Base-by-base conservation (phyloP, 169 alveolate genomes). In the Miamiensis avidus region DNA sequence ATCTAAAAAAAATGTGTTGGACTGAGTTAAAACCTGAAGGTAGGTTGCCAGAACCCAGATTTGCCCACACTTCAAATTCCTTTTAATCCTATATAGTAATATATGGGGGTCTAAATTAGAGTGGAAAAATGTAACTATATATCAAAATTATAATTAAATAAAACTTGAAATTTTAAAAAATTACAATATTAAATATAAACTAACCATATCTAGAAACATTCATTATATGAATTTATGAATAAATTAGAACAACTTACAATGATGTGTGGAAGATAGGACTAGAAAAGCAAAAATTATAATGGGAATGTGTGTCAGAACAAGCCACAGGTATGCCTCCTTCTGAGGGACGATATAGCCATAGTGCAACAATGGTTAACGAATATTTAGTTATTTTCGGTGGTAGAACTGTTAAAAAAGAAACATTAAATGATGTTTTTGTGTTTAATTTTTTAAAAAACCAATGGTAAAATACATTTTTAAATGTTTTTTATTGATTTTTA, bases 1-100 rank as follows among this genome's bases (percentile, higher is more conserved):
- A 89, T 82, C 74, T 89, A 30, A 78, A 89, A 28, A 89, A 76
- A 28, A 83, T 89, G 84, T 65, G 73, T 69, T 89, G 93, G 93
- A 89, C 78, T 0, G 85, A 88, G 75, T 33, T 79, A n/a, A 49
- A 72, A 79, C 77, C 76, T 33, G 65, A 32, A 64, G 83, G 82
- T 65, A 34, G 30, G 0, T 69, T n/a, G 31, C 89, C 89, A 0
- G 89, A 76, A 25, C 84, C 88, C 25, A 78, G 93, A 73, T 83
- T 74, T 34, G 89, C 88, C 0, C 93, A 89, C 65, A 74, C 89
- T 1, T 89, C 90, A n/a, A 85, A 75, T 72, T 27, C 75, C 16
- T 75, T 74, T 34, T 82, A 89, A 69, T 82, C 82, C 34, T 75
- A 86, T 69, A 82, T 89, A 79, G 81, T 75, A 69, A 69, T 89